These are phyloP conservation scores for Delitschia confertaspora DNA, from an alignment of 495 filamentous ascomycete species.

Conservation along the genomic window DNA sequence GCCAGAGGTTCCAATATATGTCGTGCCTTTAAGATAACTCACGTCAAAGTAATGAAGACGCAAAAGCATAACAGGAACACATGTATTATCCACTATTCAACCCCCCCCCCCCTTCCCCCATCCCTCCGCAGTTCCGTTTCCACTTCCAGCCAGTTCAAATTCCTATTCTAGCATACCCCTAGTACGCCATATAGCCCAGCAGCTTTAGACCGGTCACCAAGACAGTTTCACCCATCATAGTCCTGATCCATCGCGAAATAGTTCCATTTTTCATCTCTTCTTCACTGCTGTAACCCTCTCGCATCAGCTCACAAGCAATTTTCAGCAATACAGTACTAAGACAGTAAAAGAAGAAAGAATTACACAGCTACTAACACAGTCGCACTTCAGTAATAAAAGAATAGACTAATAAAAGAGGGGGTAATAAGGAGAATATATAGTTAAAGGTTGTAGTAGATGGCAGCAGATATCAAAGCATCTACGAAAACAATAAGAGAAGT, in stretches of 20 bases:
- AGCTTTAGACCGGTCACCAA: constrained; percentile 1
- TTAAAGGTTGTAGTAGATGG: constrained; percentile 3
- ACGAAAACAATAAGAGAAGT: constrained; percentile 1
- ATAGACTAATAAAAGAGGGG: neutral
- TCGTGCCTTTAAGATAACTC: too few species aligned
- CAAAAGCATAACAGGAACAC: too few species aligned
- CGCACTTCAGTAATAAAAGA: too few species aligned
- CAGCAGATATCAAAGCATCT: neutral
- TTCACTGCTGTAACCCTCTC: neutral
- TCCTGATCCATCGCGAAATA: neutral
- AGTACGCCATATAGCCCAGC: too few species aligned
- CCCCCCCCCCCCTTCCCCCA: too few species aligned
- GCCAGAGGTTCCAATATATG: too few species aligned
- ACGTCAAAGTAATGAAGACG: too few species aligned
- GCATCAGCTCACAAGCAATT: neutral
- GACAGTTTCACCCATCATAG: neutral
- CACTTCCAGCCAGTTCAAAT: too few species aligned
- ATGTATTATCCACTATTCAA: too few species aligned
- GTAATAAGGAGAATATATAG: constrained; percentile 10
- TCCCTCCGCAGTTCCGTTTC: too few species aligned
- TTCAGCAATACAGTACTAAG: neutral
- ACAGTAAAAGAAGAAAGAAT: constrained; percentile 1
- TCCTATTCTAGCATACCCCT: too few species aligned
- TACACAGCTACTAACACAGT: constrained; percentile 9
- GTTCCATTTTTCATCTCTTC: too few species aligned